Conservation (phyloP, 2,329 filamentous ascomycete genomes). For the Grosmannia clavigera region DNA sequence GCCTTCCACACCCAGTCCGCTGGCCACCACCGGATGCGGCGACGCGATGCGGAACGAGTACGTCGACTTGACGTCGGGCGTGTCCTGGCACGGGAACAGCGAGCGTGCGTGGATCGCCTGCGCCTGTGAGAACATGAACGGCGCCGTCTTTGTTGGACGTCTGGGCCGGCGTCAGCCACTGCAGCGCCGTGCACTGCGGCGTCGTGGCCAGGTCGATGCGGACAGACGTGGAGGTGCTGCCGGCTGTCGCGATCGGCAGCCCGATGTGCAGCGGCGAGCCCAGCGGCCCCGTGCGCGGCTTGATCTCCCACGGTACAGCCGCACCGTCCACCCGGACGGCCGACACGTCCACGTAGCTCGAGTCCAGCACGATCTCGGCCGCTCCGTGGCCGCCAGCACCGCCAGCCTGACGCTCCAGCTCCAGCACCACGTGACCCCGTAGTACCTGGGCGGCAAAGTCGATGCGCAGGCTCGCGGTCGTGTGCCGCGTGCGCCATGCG, state of each 20-base stretch:
- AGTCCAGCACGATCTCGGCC: conserved; percentile 76
- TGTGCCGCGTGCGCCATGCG: conserved; percentile 75
- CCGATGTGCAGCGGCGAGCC: conserved; percentile 57
- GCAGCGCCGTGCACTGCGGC: conserved; percentile 75
- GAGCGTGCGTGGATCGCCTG: conserved; percentile 93
- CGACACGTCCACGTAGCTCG: conserved; percentile 66
- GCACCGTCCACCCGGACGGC: conserved; percentile 57
- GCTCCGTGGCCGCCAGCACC: conserved; percentile 33
- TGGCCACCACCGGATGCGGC: conserved; percentile 79
- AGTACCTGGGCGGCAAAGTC: conserved; percentile 72
- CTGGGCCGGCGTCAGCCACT: conserved; percentile 89
- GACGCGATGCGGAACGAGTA: conserved; percentile 83
- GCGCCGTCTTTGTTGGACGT: conserved; percentile 92
- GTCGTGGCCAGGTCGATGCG: conserved; percentile 70
- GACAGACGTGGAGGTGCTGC: conserved; percentile 34
- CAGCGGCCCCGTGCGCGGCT: conserved; percentile 59
- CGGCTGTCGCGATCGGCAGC: conserved; percentile 43
- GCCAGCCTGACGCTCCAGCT: conserved; percentile 52
- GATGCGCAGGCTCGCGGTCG: conserved; percentile 66
- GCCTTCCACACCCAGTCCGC: conserved; percentile 49
- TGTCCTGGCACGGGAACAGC: conserved; percentile 94
- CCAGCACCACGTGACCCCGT: conserved; percentile 63
- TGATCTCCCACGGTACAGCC: conserved; percentile 54
- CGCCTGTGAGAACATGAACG: conserved; percentile 97
- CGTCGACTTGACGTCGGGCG: conserved; percentile 93